phyloP scores from a whole-genome alignment of 2,329 filamentous ascomycete genomes.

The Lithohypha guttulata region DNA sequence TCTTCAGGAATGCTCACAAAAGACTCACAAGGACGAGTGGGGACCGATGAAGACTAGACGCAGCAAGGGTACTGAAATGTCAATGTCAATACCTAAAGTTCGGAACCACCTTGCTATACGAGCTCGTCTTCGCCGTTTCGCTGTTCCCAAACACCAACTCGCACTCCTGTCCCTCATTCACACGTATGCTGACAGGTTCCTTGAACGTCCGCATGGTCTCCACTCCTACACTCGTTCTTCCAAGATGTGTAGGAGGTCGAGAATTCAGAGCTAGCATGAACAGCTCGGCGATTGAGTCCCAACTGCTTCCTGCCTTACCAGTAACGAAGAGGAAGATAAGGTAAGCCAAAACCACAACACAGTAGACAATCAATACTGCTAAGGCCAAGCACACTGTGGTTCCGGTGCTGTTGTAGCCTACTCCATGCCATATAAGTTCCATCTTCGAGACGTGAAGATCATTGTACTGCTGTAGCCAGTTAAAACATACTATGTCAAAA shows the following conservation, averaged over 20 bases:
- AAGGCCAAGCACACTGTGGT: background rate
- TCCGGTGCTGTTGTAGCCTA: slow-evolving; percentile 7
- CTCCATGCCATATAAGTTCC: too few species aligned
- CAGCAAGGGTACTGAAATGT: too few species aligned
- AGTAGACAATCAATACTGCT: slow-evolving; percentile 2
- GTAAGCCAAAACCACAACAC: background rate
- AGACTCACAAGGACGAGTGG: too few species aligned
- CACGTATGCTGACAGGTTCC: slow-evolving; percentile 9
- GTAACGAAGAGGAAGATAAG: slow-evolving; percentile 7
- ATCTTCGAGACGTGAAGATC: too few species aligned
- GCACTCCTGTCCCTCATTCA: slow-evolving; percentile 6
- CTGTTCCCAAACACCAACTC: slow-evolving; percentile 11
- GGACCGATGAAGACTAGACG: too few species aligned
- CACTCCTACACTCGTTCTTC: slow-evolving; percentile 9
- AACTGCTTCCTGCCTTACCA: slow-evolving; percentile 4
- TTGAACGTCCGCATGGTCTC: slow-evolving; percentile 9
- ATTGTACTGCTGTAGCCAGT: too few species aligned
- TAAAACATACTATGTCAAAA: too few species aligned
- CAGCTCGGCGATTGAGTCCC: slow-evolving; percentile 11
- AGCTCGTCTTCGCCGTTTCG: background rate
- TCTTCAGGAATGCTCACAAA: too few species aligned
- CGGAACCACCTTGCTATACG: slow-evolving; percentile 15
- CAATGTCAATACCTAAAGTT: slow-evolving; percentile 13
- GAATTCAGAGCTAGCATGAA: slow-evolving; percentile 11
- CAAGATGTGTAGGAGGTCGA: background rate